Evolutionary conservation across 768 basidiomycete genomes (phyloP).

Genomic region (Hebeloma cylindrosporum): DNA sequence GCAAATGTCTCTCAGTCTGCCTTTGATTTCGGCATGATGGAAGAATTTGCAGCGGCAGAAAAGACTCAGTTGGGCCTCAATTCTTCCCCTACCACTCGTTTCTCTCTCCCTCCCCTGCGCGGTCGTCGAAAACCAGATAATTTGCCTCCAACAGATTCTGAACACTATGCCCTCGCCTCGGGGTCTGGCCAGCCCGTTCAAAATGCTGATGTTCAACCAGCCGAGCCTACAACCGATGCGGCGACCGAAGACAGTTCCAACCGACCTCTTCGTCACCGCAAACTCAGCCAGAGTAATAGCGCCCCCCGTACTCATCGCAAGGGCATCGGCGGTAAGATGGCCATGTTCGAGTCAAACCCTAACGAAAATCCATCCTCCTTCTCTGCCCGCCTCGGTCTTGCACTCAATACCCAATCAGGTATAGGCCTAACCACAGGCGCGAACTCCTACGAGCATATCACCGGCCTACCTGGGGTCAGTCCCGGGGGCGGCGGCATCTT

Average conservation of each 20-base stretch:
- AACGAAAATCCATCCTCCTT: constrained; percentile 52
- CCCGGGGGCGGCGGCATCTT: constrained; percentile 36
- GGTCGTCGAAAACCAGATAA: constrained; percentile 16
- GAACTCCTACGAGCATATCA: constrained; percentile 28
- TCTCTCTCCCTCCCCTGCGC: constrained; percentile 29
- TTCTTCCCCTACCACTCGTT: constrained; percentile 42
- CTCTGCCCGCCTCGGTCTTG: constrained; percentile 36
- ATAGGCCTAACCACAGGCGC: constrained; percentile 14
- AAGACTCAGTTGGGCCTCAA: constrained; percentile 61
- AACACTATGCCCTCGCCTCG: constrained; percentile 13
- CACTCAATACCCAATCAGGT: constrained; percentile 22
- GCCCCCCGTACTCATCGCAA: constrained; percentile 60
- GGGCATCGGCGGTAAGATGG: constrained; percentile 79
- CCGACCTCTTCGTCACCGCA: constrained; percentile 67
- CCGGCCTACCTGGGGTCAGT: constrained; percentile 20
- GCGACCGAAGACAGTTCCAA: constrained; percentile 22
- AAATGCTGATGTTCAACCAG: constrained; percentile 3
- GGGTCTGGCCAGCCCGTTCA: constrained; percentile 15
- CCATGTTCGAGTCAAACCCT: constrained; percentile 73
- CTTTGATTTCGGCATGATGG: constrained; percentile 78
- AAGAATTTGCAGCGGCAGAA: constrained; percentile 73
- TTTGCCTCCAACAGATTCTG: too few relatives aligned
- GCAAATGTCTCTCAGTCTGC: constrained; percentile 51
- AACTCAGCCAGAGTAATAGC: constrained; percentile 81
- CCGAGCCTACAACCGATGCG: constrained; percentile 2